A percentile compares a stretch with the other conserved stretches of the same genome.
These are phyloP conservation scores for Chlamydomonas incerta DNA, from an alignment of 139 green algal species.

Conservation along the genomic window DNA sequence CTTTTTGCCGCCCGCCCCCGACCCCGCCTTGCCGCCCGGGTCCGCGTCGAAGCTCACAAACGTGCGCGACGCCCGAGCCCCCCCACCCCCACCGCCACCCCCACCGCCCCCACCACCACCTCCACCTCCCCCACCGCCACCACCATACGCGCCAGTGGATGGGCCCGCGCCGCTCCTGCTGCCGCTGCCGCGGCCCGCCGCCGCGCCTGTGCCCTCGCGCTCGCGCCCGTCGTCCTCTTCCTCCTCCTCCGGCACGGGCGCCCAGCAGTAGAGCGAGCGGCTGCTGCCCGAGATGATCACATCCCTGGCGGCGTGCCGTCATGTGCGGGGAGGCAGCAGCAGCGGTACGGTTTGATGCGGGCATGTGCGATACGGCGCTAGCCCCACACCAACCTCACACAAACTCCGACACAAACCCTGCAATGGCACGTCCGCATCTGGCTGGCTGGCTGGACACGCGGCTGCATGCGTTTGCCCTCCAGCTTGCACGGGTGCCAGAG, in stretches of 20 bases:
- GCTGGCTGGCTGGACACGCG: no score
- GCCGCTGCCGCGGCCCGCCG: neutral
- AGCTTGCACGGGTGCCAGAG: no score
- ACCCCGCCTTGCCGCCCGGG: constrained; percentile 16
- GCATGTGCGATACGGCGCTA: no score
- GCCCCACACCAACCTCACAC: no score
- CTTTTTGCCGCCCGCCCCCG: constrained; percentile 22
- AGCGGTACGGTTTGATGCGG: no score
- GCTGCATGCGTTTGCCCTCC: no score
- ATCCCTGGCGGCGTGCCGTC: no score
- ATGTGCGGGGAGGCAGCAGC: no score
- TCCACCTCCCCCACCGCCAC: neutral
- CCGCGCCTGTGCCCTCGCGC: neutral
- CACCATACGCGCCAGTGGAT: neutral
- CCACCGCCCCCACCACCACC: neutral
- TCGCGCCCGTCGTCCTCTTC: neutral
- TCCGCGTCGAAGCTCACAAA: constrained; percentile 44
- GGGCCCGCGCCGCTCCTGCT: no score
- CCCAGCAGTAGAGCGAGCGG: constrained; percentile 59
- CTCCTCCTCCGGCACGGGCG: constrained; percentile 44
- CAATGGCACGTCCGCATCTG: no score
- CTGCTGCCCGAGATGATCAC: constrained; percentile 39
- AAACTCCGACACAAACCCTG: no score
- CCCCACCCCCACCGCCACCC: neutral
- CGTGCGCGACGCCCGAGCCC: neutral